Base-by-base conservation (phyloP, 805 yeast species). In the Maudiozyma barnettii region DNA sequence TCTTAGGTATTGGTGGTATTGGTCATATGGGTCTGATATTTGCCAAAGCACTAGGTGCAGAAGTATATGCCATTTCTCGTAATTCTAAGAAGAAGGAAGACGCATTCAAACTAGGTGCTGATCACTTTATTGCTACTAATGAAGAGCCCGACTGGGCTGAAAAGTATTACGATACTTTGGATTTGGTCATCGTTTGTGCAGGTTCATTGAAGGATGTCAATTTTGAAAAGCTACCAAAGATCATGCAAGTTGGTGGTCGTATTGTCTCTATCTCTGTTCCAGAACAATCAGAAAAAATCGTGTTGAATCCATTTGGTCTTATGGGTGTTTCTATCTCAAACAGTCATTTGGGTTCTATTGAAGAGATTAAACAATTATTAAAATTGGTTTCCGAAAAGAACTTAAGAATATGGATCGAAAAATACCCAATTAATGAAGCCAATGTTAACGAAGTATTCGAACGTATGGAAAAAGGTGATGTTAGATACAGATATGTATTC, bases 31-130 rank as follows among this genome's bases (percentile, higher is more conserved):
- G 78, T 43, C 62, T 76, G 46, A 70, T 73, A 55, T 74, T 78
- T 52, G 79, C 82, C 36, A 73, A 75, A 52, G 82, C 82, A 6
- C 58, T 78, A 56, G 83, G 82, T 46, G 80, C 81, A 26, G 73
- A 77, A 51, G 83, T 78, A 30, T 69, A 72, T 45, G 82, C 79
- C 4, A 71, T 78, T 55, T 78, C 82, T 19, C 69, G 83, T 65
- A 59, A 73, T 19, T 58, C 65, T 14, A 55, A 72, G 36, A 79
- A 78, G 65, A 74, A 68, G 55, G 74, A 68, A 39, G 73, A 75
- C 48, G 77, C 81, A n/a, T 8, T 59, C 21, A 58, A 69, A 48
- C 66, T 78, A 60, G 82, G 83, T 48, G 82, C 81, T 33, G 73
- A 73, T 50, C 69, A 67, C 10, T 77, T 70, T 56, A 59, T 79